A percentile compares a stretch with the other conserved stretches of the same genome.
Conservation (phyloP, 2,329 filamentous ascomycete genomes). For the Colletotrichum coccodes region DNA sequence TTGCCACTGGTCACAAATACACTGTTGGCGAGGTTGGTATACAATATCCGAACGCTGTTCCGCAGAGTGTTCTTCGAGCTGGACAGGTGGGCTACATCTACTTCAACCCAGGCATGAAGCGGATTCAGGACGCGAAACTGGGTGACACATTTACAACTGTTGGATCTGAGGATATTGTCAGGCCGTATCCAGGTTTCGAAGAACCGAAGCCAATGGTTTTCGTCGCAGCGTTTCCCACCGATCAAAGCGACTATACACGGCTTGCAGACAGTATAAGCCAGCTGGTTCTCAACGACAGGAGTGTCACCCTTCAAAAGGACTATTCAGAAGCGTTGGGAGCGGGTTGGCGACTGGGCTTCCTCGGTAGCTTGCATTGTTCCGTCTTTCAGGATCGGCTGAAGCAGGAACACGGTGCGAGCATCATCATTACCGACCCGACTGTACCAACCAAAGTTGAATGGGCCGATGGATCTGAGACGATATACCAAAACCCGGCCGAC, state of each 20-base stretch:
- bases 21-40: slow-evolving; percentile 96
- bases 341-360: slow-evolving; percentile 92
- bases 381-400: slow-evolving; percentile 96
- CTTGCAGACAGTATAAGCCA: slow-evolving; percentile 95
- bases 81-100: slow-evolving; percentile 97
- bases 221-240: slow-evolving; percentile 93
- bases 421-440: slow-evolving; percentile 96
- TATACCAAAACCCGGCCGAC: slow-evolving; percentile 86
- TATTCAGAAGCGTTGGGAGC: slow-evolving; percentile 93
- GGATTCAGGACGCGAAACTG: slow-evolving; percentile 92
- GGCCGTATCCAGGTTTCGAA: slow-evolving; percentile 90
- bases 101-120: slow-evolving; percentile 99
- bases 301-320: slow-evolving; percentile 93
- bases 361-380: slow-evolving; percentile 98
- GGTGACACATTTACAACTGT: slow-evolving; percentile 93
- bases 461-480: slow-evolving; percentile 78
- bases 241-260: slow-evolving; percentile 86
- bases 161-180: slow-evolving; percentile 78
- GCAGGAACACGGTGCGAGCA: slow-evolving; percentile 92
- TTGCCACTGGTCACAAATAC: slow-evolving; percentile 90
- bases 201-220: slow-evolving; percentile 99
- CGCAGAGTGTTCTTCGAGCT: slow-evolving; percentile 82
- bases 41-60: slow-evolving; percentile 88
- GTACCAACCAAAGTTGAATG: slow-evolving; percentile 91
- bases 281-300: slow-evolving; percentile 92